phyloP scores from a whole-genome alignment of 768 basidiomycete genomes.

The Podaxis carcinomalis region DNA sequence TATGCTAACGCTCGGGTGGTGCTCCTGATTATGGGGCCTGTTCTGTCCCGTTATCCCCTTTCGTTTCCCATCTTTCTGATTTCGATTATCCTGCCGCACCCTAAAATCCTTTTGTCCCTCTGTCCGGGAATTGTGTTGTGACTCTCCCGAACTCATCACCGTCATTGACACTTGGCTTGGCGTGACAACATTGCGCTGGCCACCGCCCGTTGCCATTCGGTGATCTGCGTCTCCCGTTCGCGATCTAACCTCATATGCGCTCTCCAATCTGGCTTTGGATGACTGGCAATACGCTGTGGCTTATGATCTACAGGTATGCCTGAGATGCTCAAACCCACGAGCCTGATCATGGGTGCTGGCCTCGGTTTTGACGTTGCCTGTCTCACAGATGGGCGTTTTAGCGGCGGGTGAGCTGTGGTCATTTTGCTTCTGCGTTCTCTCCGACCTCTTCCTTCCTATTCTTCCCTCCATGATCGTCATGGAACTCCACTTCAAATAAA shows the following conservation, averaged over 20 bases:
- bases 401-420: slow-evolving; percentile 74
- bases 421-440: slow-evolving; percentile 8
- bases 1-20: neutral
- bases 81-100: slow-evolving; percentile 1
- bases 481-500: neutral
- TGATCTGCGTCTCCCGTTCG: too few species aligned
- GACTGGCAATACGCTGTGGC: neutral
- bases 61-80: slow-evolving; percentile 22
- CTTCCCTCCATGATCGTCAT: neutral
- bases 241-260: too few species aligned
- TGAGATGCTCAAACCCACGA: slow-evolving; percentile 98
- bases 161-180: too few species aligned
- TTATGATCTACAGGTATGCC: slow-evolving; percentile 73
- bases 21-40: slow-evolving; percentile 2
- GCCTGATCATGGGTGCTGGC: slow-evolving; percentile 97
- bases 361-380: slow-evolving; percentile 95
- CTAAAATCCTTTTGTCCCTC: neutral
- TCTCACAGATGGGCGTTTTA: slow-evolving; percentile 96
- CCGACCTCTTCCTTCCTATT: slow-evolving; percentile 9
- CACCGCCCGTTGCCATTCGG: too few species aligned
- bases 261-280: neutral
- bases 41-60: neutral
- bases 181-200: too few species aligned
- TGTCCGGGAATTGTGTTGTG: too few species aligned
- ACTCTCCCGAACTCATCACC: too few species aligned